phyloP scores from a whole-genome alignment of 1,139 yeast genomes.

The Pichia sp. region DNA sequence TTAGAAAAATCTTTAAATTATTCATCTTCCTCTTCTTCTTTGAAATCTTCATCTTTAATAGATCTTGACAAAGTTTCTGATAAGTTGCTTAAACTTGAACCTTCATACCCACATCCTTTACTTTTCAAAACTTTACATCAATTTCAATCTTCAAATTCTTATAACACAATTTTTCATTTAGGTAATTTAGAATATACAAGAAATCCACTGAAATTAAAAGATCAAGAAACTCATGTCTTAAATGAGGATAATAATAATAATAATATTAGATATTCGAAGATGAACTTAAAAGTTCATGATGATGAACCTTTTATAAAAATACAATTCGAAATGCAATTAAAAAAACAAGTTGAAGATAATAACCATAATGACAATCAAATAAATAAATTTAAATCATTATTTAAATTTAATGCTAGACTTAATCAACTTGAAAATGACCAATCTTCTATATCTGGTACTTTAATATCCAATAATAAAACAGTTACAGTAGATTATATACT shows the following conservation, averaged over 20 bases:
- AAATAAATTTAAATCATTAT: constrained; percentile 6
- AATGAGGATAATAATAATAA: not conserved
- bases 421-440: constrained; percentile 1
- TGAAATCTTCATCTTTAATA: too few species aligned
- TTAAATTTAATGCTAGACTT: constrained; percentile 10
- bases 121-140: not conserved
- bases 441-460: constrained; percentile 4
- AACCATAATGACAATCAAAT: too few species aligned
- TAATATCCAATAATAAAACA: constrained; percentile 12
- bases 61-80: too few species aligned
- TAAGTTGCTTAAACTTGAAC: too few species aligned
- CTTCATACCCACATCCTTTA: not conserved
- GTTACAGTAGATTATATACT: constrained; percentile 17
- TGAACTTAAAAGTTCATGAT: constrained; percentile 23
- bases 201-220: constrained; percentile 18
- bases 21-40: too few species aligned
- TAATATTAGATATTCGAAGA: not conserved
- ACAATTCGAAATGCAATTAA: constrained; percentile 19
- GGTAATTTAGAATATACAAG: constrained; percentile 19
- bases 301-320: constrained; percentile 23
- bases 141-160: not conserved
- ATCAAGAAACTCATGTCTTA: not conserved
- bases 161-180: constrained; percentile 17
- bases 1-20: not conserved
- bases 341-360: too few species aligned